Conservation (phyloP, 2,329 filamentous ascomycete genomes). For the Cordyceps cicadae region DNA sequence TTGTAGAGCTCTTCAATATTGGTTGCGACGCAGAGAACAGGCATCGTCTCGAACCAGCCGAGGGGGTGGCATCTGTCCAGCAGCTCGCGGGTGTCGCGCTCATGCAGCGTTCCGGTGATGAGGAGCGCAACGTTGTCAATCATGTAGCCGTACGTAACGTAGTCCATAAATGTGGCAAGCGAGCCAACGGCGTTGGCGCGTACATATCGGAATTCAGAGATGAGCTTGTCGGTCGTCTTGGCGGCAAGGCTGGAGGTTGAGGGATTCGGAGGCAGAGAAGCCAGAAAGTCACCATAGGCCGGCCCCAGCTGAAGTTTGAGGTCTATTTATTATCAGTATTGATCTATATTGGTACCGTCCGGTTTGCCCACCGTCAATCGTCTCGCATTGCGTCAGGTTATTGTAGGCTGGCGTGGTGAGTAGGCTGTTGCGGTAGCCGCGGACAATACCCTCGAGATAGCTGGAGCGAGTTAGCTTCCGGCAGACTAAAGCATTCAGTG, state of each 20-base stretch:
- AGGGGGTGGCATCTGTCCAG: slow-evolving; percentile 93
- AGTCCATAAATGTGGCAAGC: slow-evolving; percentile 92
- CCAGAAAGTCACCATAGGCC: slow-evolving; percentile 94
- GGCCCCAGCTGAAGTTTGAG: slow-evolving; percentile 96
- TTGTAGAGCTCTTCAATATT: slow-evolving; percentile 99
- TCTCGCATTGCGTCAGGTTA: slow-evolving; percentile 97
- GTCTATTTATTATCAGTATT: slow-evolving; percentile 46
- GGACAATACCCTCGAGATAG: slow-evolving; percentile 95
- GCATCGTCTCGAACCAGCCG: slow-evolving; percentile 99
- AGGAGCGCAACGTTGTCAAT: slow-evolving; percentile 98
- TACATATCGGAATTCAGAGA: slow-evolving; percentile 93
- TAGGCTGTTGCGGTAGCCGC: slow-evolving; percentile 90
- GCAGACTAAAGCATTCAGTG: not conserved
- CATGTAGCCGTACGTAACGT: slow-evolving; percentile 98
- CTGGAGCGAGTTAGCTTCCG: slow-evolving; percentile 38
- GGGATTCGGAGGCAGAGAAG: slow-evolving; percentile 86
- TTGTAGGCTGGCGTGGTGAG: slow-evolving; percentile 84
- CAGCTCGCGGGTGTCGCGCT: slow-evolving; percentile 91
- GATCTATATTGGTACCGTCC: not conserved
- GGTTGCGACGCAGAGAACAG: slow-evolving; percentile 91
- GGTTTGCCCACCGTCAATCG: slow-evolving; percentile 67
- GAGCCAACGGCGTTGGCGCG: slow-evolving; percentile 89
- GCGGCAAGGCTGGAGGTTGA: slow-evolving; percentile 90
- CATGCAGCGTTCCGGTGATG: slow-evolving; percentile 95
- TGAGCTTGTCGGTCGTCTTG: slow-evolving; percentile 96